These are phyloP conservation scores for Tricholoma flavovirens DNA, from an alignment of 768 basidiomycete genomes.

Conservation along the genomic window DNA sequence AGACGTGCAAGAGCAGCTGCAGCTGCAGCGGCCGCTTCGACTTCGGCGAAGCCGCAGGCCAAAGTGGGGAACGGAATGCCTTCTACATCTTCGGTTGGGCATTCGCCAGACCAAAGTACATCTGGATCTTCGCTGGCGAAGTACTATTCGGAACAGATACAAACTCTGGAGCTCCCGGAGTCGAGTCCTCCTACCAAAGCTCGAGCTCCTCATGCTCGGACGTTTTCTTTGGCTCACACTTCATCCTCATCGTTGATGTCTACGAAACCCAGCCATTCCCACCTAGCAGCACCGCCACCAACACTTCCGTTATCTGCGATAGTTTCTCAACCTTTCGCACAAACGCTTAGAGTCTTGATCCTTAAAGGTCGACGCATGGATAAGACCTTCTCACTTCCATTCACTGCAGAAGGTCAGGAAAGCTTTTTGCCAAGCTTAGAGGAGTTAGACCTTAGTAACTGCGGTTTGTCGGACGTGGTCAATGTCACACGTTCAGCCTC, in stretches of 20 bases:
- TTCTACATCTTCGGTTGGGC: constrained; percentile 10
- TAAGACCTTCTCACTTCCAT: constrained; percentile 53
- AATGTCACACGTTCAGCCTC: constrained; percentile 35
- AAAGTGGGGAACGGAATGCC: constrained; percentile 22
- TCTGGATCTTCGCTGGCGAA: constrained; percentile 41
- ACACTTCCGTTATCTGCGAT: constrained; percentile 66
- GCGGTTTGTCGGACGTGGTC: constrained; percentile 59
- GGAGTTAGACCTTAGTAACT: constrained; percentile 71
- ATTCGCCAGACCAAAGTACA: constrained; percentile 20
- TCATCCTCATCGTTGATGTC: constrained; percentile 19
- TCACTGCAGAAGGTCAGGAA: constrained; percentile 20
- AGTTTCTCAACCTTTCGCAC: constrained; percentile 52
- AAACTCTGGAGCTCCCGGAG: constrained; percentile 61
- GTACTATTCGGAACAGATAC: constrained; percentile 50
- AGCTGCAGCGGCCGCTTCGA: constrained; percentile 25
- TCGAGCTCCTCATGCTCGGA: constrained; percentile 43
- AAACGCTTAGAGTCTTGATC: constrained; percentile 49
- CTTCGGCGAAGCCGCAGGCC: constrained; percentile 5
- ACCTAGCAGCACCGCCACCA: constrained; percentile 57
- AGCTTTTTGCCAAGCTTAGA: constrained; percentile 60
- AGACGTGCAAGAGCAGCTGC: constrained; percentile 57
- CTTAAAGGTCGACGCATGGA: constrained; percentile 67
- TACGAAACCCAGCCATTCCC: constrained; percentile 19
- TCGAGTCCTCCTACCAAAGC: constrained; percentile 49
- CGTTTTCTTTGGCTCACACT: constrained; percentile 50